phyloP scores from a whole-genome alignment of 768 basidiomycete genomes.

The Leccinum sublutescens region DNA sequence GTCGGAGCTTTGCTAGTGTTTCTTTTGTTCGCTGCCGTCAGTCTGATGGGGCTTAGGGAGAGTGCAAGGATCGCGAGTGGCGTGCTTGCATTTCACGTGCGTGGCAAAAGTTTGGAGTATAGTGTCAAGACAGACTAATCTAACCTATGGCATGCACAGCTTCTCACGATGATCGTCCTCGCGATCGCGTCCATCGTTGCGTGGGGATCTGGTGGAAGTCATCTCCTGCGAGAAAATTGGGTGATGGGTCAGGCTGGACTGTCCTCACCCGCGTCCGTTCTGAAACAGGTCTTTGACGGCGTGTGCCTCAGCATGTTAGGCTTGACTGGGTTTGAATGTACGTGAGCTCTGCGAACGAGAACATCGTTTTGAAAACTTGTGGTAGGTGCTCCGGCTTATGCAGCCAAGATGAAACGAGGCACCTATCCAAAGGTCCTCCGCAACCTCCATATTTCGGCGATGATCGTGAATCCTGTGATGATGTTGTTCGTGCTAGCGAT shows the following conservation, averaged over 20 bases:
- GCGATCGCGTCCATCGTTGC: constrained; percentile 48
- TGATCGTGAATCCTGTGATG: constrained; percentile 53
- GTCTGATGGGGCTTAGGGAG: constrained; percentile 59
- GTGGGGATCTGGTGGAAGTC: constrained; percentile 51
- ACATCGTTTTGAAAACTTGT: background rate
- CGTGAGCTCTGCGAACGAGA: background rate
- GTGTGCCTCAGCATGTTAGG: constrained; percentile 72
- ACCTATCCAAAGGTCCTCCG: constrained; percentile 59
- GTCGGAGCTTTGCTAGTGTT: constrained; percentile 55
- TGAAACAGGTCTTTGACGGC: constrained; percentile 58
- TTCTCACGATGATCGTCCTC: constrained; percentile 54
- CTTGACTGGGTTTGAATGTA: constrained; percentile 71
- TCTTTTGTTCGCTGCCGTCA: constrained; percentile 49
- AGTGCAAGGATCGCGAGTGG: constrained; percentile 58
- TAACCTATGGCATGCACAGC: constrained; percentile 31
- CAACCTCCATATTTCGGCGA: constrained; percentile 60
- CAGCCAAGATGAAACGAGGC: constrained; percentile 55
- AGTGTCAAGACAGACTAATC: background rate
- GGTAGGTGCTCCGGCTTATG: constrained; percentile 61
- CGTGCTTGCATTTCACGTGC: constrained; percentile 59
- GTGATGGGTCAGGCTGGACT: constrained; percentile 29
- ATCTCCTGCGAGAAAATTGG: constrained; percentile 58
- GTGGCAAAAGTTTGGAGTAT: constrained; percentile 13
- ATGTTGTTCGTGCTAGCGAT: constrained; percentile 61
- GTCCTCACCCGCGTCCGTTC: constrained; percentile 31